Conservation (phyloP, 495 filamentous ascomycete species). For the Tricharina praecox region DNA sequence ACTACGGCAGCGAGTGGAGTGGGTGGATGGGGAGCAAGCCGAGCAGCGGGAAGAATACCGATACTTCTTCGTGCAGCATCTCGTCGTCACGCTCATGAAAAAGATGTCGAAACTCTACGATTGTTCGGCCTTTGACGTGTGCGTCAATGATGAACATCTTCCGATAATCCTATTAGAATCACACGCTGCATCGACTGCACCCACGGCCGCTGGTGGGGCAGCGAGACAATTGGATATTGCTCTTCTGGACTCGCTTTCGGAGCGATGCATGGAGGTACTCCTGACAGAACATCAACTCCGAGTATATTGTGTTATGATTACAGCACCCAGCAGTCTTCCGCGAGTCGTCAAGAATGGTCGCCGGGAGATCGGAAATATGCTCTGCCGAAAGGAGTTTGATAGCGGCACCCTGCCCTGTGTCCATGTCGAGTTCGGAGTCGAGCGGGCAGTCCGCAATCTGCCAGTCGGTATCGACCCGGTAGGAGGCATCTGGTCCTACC, state of each 20-base stretch:
- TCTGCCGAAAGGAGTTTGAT: constrained; percentile 89
- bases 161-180: constrained; percentile 90
- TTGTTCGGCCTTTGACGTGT: constrained; percentile 92
- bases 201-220: constrained; percentile 70
- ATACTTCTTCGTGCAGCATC: constrained; percentile 96
- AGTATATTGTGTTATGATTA: constrained; percentile 94
- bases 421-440: constrained; percentile 95
- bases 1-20: constrained; percentile 89
- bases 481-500: constrained; percentile 81
- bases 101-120: constrained; percentile 89
- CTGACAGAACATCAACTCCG: constrained; percentile 86
- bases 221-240: constrained; percentile 83
- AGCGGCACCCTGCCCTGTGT: constrained; percentile 80
- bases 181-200: constrained; percentile 78
- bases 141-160: constrained; percentile 95
- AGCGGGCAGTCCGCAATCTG: constrained; percentile 84
- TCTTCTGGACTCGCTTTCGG: constrained; percentile 78
- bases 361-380: constrained; percentile 93
- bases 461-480: constrained; percentile 86
- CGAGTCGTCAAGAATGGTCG: constrained; percentile 85
- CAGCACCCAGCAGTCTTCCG: constrained; percentile 77
- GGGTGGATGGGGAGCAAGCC: constrained; percentile 58
- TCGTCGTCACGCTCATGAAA: constrained; percentile 81
- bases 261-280: constrained; percentile 85
- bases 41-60: constrained; percentile 55